phyloP scores from a whole-genome alignment of 495 filamentous ascomycete genomes.

The Aspergillus taichungensis region DNA sequence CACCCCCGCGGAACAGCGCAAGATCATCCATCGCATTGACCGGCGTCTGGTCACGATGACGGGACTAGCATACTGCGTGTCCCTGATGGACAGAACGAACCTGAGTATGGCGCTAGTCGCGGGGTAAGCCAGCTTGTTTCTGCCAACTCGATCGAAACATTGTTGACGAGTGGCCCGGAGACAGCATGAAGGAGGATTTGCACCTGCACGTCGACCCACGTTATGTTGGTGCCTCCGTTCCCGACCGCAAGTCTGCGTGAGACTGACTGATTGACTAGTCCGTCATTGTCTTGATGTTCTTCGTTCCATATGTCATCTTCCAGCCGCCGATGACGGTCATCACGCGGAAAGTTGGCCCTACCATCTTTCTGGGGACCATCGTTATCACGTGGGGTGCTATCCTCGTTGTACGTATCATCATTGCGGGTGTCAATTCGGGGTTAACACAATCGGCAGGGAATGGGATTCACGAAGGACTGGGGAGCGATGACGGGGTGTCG shows the following conservation, averaged over 20 bases:
- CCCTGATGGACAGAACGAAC: constrained; percentile 63
- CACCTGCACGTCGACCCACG: constrained; percentile 31
- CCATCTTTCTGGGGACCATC: constrained; percentile 45
- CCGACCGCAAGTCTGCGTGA: too few species aligned
- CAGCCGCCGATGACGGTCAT: constrained; percentile 53
- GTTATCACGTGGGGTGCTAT: constrained; percentile 42
- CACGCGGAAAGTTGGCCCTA: constrained; percentile 52
- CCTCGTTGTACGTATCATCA: constrained; percentile 25
- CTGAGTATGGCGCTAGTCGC: constrained; percentile 54
- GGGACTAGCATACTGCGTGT: constrained; percentile 57
- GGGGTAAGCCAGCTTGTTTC: constrained; percentile 25
- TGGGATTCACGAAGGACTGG: constrained; percentile 36
- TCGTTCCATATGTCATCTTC: constrained; percentile 55
- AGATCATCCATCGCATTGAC: constrained; percentile 54
- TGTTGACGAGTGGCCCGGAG: constrained; percentile 1
- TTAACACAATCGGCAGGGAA: not conserved
- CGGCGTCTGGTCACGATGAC: constrained; percentile 53
- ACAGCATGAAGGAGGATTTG: constrained; percentile 46
- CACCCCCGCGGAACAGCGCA: constrained; percentile 25
- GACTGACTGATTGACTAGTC: constrained; percentile 25
- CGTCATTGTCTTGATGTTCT: constrained; percentile 56
- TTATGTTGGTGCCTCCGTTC: constrained; percentile 16
- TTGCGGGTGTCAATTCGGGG: too few species aligned
- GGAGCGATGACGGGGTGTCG: constrained; percentile 43
- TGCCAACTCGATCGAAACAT: not conserved